Evolutionary conservation across 2,329 filamentous ascomycete genomes (phyloP), one percentile per base, ranked within the genome.

Genomic region (Magnaporthiopsis incrustans): DNA sequence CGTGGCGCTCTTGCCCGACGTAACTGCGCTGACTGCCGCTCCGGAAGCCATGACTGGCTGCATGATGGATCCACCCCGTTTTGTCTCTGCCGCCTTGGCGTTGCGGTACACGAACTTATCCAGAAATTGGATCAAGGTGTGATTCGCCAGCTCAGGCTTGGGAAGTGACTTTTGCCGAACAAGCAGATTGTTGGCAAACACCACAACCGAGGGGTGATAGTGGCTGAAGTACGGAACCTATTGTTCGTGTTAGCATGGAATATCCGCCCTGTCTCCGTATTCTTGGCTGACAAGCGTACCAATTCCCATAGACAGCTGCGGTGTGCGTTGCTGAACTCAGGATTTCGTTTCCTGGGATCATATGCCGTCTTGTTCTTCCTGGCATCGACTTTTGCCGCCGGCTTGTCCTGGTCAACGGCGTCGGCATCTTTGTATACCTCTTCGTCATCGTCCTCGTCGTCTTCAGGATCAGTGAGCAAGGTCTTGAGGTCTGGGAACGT

Each of bases 71-170:
- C 85, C 83, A 61, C 96, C 96, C 67, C 91, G 90, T 35, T 85
- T 81, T 38, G 80, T 76, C 62, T 85, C 81, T 22, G 83, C 84
- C 4, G 87, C 80, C 81, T 97, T 97, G 67, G 94, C 88, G 70
- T 95, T 97, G 69, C 91, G 89, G 82, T 98, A 99, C n/a, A 97
- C 92, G 75, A 99, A 99, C 70, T 96, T 93, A 77, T 99, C 95
- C 65, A 99, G 82, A 82, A 99, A 99, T 75, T 96, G 90, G 72
- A 95, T 95, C 61, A 99, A 84, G 1, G 91, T 95, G 75, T 98
- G 94, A 65, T 92, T 88, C 22, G 90, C 89, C 62, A 97, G 82
- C 70, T 99, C 95, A 0, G 95, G 93, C 76, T 98, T 98, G 67
- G 90, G 86, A 66, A 91, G 88, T 75, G 91, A 87, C 62, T 86